Evolutionary conservation across 495 filamentous ascomycete species (phyloP).

Genomic region (Clavariopsis aquatica): DNA sequence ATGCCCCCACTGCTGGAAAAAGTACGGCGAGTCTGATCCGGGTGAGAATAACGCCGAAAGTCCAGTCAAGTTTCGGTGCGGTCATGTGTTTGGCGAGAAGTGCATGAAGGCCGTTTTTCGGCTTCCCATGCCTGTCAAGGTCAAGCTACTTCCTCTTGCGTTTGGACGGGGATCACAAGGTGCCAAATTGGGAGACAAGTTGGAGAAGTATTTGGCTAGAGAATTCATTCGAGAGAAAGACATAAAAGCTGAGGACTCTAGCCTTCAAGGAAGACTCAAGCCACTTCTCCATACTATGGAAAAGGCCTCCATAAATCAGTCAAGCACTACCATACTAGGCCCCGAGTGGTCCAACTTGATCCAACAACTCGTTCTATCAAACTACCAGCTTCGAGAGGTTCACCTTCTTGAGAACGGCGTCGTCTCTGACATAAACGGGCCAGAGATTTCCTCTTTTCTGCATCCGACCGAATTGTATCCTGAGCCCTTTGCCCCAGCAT

Average conservation of each 20-base stretch:
- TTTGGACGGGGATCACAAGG: background rate
- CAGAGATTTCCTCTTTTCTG: background rate
- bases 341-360: background rate
- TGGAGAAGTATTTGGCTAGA: background rate
- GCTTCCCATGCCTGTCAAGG: background rate
- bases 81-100: conserved; percentile 6
- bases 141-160: background rate
- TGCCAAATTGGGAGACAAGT: background rate
- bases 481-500: background rate
- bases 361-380: background rate
- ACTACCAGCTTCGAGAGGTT: background rate
- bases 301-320: background rate
- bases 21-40: conserved; percentile 15
- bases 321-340: background rate
- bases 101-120: conserved; percentile 10
- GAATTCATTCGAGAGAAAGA: background rate
- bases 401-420: conserved; percentile 9
- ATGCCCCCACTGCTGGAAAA: conserved; percentile 22
- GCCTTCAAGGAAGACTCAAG: background rate
- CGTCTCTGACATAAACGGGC: background rate
- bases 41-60: conserved; percentile 11
- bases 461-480: background rate
- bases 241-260: background rate
- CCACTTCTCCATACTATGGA: background rate
- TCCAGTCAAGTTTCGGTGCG: conserved; percentile 8